These are phyloP conservation scores for Fusarium sp. DNA, from an alignment of 2,329 filamentous ascomycete genomes.

Conservation along the genomic window DNA sequence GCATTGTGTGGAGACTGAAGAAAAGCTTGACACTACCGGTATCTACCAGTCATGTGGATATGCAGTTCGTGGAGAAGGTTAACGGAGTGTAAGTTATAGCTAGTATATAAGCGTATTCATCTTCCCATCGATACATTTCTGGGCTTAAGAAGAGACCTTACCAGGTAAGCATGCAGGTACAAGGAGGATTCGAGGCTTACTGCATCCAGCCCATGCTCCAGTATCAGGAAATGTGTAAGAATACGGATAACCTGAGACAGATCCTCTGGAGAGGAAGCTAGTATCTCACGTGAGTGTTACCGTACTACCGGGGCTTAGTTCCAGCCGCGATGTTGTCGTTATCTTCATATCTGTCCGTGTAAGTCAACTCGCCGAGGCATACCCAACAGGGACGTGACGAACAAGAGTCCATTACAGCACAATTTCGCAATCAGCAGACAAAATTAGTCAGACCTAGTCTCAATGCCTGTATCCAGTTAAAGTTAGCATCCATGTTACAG, in stretches of 20 bases:
- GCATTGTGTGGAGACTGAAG: not conserved
- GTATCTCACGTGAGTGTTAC: not conserved
- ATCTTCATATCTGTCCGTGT: not conserved
- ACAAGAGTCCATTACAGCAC: not conserved
- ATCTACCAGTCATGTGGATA: not conserved
- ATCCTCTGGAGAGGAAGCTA: not conserved
- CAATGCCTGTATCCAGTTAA: not conserved
- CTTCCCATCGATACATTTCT: not conserved
- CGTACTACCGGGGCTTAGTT: not conserved
- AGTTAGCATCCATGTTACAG: not conserved
- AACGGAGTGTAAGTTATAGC: not conserved
- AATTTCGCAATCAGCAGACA: not conserved
- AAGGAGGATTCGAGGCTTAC: not conserved
- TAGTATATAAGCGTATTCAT: not conserved
- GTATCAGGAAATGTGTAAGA: not conserved
- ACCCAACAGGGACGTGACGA: not conserved
- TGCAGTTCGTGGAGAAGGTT: not conserved
- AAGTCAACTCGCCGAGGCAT: constrained; percentile 5
- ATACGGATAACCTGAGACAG: not conserved
- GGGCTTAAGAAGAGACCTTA: not conserved
- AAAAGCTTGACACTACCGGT: not conserved
- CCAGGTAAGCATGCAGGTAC: not conserved
- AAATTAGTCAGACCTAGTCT: not conserved
- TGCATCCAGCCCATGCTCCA: not conserved
- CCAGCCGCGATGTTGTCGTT: not conserved